Base-by-base conservation (phyloP, 2,329 filamentous ascomycete species). In the Microdochium nivale region DNA sequence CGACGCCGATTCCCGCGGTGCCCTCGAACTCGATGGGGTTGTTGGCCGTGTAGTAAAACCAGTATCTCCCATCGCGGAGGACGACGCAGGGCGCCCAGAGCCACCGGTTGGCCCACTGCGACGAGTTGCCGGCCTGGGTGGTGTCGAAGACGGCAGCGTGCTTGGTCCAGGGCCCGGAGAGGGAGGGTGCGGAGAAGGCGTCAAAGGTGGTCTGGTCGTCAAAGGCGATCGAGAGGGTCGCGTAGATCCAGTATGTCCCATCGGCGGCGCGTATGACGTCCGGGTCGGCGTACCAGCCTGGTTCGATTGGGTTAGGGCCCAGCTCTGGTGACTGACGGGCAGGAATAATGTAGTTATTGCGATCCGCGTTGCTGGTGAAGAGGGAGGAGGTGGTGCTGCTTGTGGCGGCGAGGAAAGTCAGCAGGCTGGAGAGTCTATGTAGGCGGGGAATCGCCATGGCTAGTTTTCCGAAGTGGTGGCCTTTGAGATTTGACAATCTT, bases 41-140 rank as follows among this genome's bases (percentile, higher is more conserved):
- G 30, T 52, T 52, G 25, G 50, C 50, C 16, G 50, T 52, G 50
- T 52, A 52, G 50, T 52, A 52, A 19, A 52, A 25, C 40, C 47
- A 52, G 46, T 33, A 52, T 13, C 7, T 25, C 10, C 50, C 50
- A 3, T 32, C 50, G 47, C 50, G 50, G 43, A 49, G 25, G 47
- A 52, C 50, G 8, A 25, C n/a, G 50, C 50, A 52, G 19, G 50
- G 50, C 24, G 50, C 50, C 50, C 50, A 52, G 50, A 52, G 47
- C 33, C 40, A 52, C 25, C 35, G n/a, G n/a, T 27, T 24, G 14
- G 50, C 50, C 50, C 50, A 52, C n/a, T 9, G 8, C 23, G 50
- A 52, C 7, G 16, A 16, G 40, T 23, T 23, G 21, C 30, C 25
- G n/a, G 11, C 33, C 11, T 1, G 16, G 23, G 50, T n/a, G n/a